phyloP scores from a whole-genome alignment of 805 yeast species.

The Candida lessepsii region DNA sequence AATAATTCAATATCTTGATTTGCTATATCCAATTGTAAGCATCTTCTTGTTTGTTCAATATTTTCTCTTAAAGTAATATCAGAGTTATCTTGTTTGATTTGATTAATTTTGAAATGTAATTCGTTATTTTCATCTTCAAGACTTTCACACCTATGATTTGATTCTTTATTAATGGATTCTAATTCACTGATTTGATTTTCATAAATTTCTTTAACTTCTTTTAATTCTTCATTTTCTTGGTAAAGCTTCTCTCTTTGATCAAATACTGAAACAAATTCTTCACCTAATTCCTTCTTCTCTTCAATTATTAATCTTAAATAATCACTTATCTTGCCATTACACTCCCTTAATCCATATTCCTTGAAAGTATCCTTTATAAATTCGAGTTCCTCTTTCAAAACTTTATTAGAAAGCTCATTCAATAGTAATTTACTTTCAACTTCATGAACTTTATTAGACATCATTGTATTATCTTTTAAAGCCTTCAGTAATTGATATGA shows the following conservation, averaged over 20 bases:
- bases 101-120: not conserved
- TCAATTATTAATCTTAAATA: not conserved
- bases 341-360: not conserved
- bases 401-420: not conserved
- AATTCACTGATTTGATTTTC: not conserved
- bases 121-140: constrained; percentile 2
- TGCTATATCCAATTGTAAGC: constrained; percentile 7
- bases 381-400: constrained; percentile 1
- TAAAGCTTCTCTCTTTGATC: not conserved
- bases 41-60: constrained; percentile 2
- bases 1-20: constrained; percentile 2
- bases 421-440: constrained; percentile 5
- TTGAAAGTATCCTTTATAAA: not conserved
- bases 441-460: constrained; percentile 1
- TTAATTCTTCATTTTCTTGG: not conserved
- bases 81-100: constrained; percentile 1
- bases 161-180: not conserved
- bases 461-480: not conserved
- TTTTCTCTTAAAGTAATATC: constrained; percentile 5
- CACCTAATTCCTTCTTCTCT: constrained; percentile 4
- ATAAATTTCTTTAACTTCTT: not conserved
- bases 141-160: not conserved
- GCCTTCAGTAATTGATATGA: not conserved
- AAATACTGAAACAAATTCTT: not conserved
- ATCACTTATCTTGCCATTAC: not conserved